phyloP scores from a whole-genome alignment of 2,329 filamentous ascomycete species.

The Mycosphaerella sp. region DNA sequence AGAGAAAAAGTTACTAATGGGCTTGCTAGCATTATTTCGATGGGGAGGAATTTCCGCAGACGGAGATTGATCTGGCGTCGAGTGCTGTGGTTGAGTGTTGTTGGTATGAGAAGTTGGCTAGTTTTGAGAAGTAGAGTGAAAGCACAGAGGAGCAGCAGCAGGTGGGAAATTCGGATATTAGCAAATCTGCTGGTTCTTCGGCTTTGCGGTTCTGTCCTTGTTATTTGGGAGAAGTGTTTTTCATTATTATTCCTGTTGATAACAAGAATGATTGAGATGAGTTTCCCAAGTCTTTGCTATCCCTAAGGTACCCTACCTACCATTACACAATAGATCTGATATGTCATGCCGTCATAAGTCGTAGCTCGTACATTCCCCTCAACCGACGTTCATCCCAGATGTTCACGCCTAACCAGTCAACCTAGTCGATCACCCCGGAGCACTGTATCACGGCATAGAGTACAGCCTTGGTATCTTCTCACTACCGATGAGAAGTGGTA shows the following conservation, averaged over 20 bases:
- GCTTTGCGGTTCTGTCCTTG: no score
- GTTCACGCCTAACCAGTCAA: neutral
- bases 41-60: slow-evolving; percentile 10
- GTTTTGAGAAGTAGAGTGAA: slow-evolving; percentile 10
- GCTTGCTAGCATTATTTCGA: slow-evolving; percentile 21
- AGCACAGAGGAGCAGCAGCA: no score
- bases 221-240: no score
- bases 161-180: no score
- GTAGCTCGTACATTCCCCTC: no score
- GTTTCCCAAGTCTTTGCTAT: no score
- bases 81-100: neutral
- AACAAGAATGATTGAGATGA: no score
- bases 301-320: neutral
- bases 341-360: neutral
- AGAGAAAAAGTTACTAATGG: no score
- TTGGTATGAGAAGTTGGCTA: neutral
- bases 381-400: no score
- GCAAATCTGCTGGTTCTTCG: no score
- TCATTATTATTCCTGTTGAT: no score
- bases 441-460: slow-evolving; percentile 3
- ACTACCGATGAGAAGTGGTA: slow-evolving; percentile 3
- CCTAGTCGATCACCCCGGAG: neutral
- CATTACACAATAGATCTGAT: neutral
- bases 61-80: neutral
- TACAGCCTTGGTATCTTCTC: slow-evolving; percentile 5